phyloP scores from a whole-genome alignment of 148 eudicot genomes.

The Drosera capensis region DNA sequence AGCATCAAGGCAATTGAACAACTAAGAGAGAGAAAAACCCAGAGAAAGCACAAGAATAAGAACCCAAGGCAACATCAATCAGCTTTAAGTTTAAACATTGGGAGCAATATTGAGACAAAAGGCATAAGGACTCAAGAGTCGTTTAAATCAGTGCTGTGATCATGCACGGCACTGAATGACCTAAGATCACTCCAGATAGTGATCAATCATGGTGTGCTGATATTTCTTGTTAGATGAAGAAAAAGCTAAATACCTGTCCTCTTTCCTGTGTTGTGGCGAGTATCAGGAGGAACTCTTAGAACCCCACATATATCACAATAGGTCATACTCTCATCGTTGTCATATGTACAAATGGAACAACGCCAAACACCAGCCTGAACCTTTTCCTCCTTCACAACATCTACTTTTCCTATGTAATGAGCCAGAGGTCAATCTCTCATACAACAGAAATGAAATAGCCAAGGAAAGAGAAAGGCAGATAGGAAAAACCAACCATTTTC shows the following conservation, averaged over 20 bases:
- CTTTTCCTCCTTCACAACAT: conserved; percentile 18
- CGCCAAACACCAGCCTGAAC: conserved; percentile 47
- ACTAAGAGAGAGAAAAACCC: no score
- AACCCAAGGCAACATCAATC: no score
- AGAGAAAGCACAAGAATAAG: no score
- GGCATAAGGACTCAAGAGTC: no score
- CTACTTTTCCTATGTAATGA: conserved; percentile 30
- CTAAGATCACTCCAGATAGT: not conserved
- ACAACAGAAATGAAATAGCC: no score
- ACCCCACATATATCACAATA: conserved; percentile 91
- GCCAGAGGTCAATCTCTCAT: no score
- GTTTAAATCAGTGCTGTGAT: no score
- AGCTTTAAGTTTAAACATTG: no score
- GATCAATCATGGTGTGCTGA: not conserved
- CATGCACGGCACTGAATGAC: not conserved
- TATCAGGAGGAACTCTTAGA: conserved; percentile 49
- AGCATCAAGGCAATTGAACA: no score
- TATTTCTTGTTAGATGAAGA: not conserved
- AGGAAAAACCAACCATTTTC: no score
- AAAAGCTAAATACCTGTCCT: conserved; percentile 28
- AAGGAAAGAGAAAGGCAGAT: no score
- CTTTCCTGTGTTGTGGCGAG: conserved; percentile 12
- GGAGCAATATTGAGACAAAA: no score
- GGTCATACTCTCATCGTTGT: conserved; percentile 66
- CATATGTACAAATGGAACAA: conserved; percentile 83